A percentile compares a stretch with the other conserved stretches of the same genome.
phyloP scores from a whole-genome alignment of 1,284 basidiomycete species.

The Termitomyces sp. region DNA sequence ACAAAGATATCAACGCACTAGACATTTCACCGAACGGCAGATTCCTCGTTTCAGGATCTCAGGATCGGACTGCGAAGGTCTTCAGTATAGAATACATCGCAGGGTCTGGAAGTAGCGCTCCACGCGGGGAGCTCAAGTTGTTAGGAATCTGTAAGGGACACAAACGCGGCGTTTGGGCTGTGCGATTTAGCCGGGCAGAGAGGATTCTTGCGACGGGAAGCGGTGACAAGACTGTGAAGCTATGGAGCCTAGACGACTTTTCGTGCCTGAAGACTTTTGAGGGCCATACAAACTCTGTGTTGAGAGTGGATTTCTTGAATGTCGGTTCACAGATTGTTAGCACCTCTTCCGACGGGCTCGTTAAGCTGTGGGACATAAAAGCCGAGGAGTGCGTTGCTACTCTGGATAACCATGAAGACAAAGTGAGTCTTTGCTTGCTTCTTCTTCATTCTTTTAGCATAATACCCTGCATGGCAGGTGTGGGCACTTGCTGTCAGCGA shows the following conservation, averaged over 20 bases:
- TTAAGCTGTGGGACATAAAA: constrained; percentile 93
- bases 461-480: constrained; percentile 45
- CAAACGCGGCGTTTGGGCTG: constrained; percentile 94
- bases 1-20: constrained; percentile 98
- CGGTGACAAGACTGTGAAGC: constrained; percentile 89
- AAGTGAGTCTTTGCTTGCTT: constrained; percentile 45
- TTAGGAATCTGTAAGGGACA: constrained; percentile 92
- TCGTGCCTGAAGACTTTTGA: constrained; percentile 93
- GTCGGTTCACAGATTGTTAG: constrained; percentile 84
- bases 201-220: constrained; percentile 88
- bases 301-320: constrained; percentile 87
- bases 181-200: constrained; percentile 82
- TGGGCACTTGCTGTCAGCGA: constrained; percentile 85
- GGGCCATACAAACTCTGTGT: constrained; percentile 95
- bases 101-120: constrained; percentile 34
- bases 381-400: constrained; percentile 87
- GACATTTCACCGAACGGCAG: constrained; percentile 91
- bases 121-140: constrained; percentile 67
- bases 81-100: constrained; percentile 69
- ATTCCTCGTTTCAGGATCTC: constrained; percentile 89
- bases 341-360: constrained; percentile 87
- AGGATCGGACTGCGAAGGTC: constrained; percentile 92
- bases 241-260: constrained; percentile 93
- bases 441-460: neutral
- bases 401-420: constrained; percentile 95